Conservation (phyloP, 1,284 basidiomycete species). For the Pisolithus thermaeus region DNA sequence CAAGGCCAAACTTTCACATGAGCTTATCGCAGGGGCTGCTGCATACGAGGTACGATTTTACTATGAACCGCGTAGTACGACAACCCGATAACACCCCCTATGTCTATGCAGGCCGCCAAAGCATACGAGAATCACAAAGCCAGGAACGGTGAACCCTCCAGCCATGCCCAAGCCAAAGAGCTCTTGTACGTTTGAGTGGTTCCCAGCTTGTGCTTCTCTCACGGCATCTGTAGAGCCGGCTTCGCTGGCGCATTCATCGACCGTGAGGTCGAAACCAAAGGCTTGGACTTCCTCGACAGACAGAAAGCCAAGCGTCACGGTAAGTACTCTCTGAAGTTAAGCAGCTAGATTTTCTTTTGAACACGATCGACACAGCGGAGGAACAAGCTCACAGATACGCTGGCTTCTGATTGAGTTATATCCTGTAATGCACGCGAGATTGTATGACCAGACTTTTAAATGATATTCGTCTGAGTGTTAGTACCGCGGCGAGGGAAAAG, state of each 20-base stretch:
- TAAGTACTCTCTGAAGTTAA: conserved; percentile 7
- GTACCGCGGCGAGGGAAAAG: too few relatives aligned
- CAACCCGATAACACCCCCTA: not conserved
- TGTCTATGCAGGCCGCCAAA: conserved; percentile 4
- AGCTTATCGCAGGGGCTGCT: not conserved
- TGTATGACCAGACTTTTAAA: too few relatives aligned
- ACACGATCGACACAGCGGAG: not conserved
- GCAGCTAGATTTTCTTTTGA: not conserved
- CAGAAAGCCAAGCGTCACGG: conserved; percentile 40
- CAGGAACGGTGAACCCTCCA: not conserved
- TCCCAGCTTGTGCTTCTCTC: conserved; percentile 32
- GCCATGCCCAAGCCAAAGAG: conserved; percentile 5
- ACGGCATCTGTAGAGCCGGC: conserved; percentile 23
- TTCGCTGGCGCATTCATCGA: conserved; percentile 42
- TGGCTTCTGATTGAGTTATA: too few relatives aligned
- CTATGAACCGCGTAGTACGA: not conserved
- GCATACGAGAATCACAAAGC: conserved; percentile 3
- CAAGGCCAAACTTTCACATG: conserved; percentile 8
- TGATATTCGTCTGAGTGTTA: too few relatives aligned
- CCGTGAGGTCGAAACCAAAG: conserved; percentile 41
- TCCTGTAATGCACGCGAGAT: too few relatives aligned
- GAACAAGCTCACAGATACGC: not conserved
- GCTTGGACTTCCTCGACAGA: conserved; percentile 35
- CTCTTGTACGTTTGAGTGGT: conserved; percentile 1
- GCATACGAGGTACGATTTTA: not conserved